Evolutionary conservation across 305 asterid species (phyloP), one percentile per base, ranked within the genome.

Genomic region (Solanum hybrid): DNA sequence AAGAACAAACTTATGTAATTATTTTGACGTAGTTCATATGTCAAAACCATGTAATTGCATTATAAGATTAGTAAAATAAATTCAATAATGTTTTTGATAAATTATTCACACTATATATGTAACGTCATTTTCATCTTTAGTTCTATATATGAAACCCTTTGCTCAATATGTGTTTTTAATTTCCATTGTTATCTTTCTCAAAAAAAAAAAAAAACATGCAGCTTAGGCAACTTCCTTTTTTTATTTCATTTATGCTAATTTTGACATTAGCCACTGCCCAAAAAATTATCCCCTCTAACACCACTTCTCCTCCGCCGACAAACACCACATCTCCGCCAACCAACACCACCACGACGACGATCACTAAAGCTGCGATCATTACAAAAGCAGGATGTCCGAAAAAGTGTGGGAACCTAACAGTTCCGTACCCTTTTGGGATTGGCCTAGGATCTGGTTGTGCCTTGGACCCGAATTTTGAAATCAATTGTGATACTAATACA

Each of bases 401-500:
- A 40, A 89, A 91, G 84, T 94, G 96, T 4, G 97, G 95, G 9
- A 91, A 92, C 91, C 17, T 94, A 26, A 91, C 94, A 4, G 92
- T 95, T 24, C 98, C 96, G 0, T 95, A 91, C 31, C 98, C 98
- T 2, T 95, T 95, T 36, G 98, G 98, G 37, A 81, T 95, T 24
- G 98, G 98, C 9, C 0, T 88, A 42, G 91, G 89, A 37, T 77
- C 96, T 3, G 93, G 94, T 86, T 94, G 98, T 90, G 93, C 96
- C 15, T 42, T 94, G 1, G 87, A 45, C 27, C 88, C 91, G 0
- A 88, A 75, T 80, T 92, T 90, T 5, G 91, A 92, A 24, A 90
- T 93, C 26, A 89, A 66, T 40, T 92, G 95, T 88, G 88, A 88
- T 77, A 86, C 89, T 78, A 40, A 38, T 2, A 85, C 93, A 5